Base-by-base conservation (phyloP, 257 asterid genomes). In the Ballota nigra region DNA sequence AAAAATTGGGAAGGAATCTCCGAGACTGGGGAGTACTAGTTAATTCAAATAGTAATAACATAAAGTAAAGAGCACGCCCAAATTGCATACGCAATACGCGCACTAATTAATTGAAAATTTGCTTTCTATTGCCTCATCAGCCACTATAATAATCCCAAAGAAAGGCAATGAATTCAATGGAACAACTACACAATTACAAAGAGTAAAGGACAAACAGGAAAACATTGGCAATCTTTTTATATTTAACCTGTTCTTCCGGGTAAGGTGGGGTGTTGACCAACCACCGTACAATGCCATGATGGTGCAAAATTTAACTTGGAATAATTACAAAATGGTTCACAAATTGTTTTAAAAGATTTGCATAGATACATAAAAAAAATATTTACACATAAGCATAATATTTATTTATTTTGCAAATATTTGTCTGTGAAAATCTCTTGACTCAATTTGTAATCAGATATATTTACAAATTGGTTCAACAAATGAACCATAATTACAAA, bases 211-310 rank as follows among this genome's bases (percentile, higher is more conserved):
- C 81, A 75, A 52, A 68, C 72, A 34, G 8, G 47, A 58, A 75
- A 64, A 63, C 7, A 51, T 38, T 26, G n/a, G 66, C 82, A 6
- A 26, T 2, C 47, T n/a, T 53, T n/a, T 61, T 61, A 59, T 0
- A 59, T 52, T 66, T 19, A 66, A 15, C 43, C 63, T 68, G 47
- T 43, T 63, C 8, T 5, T 58, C 13, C 36, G 69, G 36, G 38
- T 51, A 64, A 66, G 62, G 65, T 68, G 64, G 61, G 57, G 47
- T 68, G 79, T 66, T 69, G 63, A 77, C 78, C 79, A 31, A 64
- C 69, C 60, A 59, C 69, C 52, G 24, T 55, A 64, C 33, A 76
- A 52, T 53, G 72, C 16, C 45, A 29, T 31, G 23, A 60, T 60
- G 47, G 31, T 33, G 45, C 23, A 59, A 69, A 34, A 69, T 51